Evolutionary conservation across 441 rosid species (phyloP).

Genomic region (Populus hybrid): DNA sequence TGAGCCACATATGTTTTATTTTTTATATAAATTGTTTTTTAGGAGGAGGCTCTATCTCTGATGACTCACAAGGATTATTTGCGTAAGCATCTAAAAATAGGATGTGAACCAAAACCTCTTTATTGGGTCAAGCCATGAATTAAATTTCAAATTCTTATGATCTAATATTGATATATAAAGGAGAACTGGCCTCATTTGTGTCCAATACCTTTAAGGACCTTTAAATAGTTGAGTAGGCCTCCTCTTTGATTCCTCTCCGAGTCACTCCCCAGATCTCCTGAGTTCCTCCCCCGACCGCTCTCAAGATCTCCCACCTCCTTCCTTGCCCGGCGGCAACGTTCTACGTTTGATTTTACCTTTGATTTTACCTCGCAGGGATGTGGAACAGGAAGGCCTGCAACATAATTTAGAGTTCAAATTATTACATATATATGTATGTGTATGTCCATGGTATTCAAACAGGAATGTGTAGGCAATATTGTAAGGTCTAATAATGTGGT

Average conservation of each 20-base stretch:
- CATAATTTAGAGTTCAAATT: neutral
- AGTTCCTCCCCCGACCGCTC: neutral
- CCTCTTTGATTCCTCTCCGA: neutral
- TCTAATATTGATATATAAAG: too few species aligned
- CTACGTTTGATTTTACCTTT: too few species aligned
- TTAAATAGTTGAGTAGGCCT: neutral
- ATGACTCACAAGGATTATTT: too few species aligned
- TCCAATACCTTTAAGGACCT: neutral
- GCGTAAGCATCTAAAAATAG: too few species aligned
- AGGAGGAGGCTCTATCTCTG: too few species aligned
- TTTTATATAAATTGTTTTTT: too few species aligned
- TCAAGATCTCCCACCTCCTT: neutral
- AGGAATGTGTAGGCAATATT: neutral
- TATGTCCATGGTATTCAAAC: neutral
- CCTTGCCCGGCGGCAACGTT: rapidly evolving
- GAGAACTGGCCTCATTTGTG: too few species aligned
- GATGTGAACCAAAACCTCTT: too few species aligned
- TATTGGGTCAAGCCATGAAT: too few species aligned
- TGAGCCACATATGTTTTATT: too few species aligned
- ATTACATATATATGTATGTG: too few species aligned
- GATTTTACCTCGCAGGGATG: neutral
- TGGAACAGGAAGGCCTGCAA: neutral
- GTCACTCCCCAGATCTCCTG: neutral
- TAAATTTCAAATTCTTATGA: too few species aligned
- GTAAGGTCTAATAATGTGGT: neutral